Evolutionary conservation across 148 eudicot species (phyloP).

Genomic region (Chenopodium album): DNA sequence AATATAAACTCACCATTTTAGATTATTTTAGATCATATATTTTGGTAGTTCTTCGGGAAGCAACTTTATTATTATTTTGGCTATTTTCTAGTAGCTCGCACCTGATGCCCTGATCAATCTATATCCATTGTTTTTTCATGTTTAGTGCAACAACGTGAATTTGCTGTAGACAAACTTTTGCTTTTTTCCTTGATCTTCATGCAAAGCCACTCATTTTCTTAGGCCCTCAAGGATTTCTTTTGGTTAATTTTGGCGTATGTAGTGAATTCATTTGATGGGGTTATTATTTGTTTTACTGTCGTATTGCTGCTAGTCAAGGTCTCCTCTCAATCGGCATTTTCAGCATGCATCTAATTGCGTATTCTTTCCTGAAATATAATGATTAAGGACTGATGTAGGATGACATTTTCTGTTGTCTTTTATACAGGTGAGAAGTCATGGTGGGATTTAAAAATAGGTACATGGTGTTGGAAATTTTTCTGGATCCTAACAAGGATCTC

Average conservation of each 20-base stretch:
- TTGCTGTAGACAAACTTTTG: not conserved
- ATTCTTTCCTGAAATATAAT: not conserved
- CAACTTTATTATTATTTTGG: no score
- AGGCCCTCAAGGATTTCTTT: not conserved
- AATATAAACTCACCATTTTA: no score
- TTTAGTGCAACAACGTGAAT: not conserved
- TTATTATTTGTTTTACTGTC: no score
- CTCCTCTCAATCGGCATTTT: no score
- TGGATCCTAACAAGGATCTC: conserved; percentile 69
- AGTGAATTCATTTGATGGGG: not conserved
- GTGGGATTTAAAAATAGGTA: conserved; percentile 91
- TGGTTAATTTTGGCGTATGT: not conserved
- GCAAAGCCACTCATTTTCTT: not conserved
- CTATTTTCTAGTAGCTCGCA: no score
- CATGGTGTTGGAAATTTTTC: conserved; percentile 76
- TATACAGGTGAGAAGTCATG: conserved; percentile 40
- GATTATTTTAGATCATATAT: no score
- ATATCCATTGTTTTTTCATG: no score
- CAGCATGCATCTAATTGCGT: no score
- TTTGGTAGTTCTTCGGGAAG: no score
- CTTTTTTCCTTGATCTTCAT: not conserved
- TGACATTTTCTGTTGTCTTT: not conserved
- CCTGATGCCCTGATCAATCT: no score
- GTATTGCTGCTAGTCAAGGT: not conserved
- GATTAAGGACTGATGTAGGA: not conserved